Base-by-base conservation (phyloP, 345 rosid species). In the Luvunga scandens region DNA sequence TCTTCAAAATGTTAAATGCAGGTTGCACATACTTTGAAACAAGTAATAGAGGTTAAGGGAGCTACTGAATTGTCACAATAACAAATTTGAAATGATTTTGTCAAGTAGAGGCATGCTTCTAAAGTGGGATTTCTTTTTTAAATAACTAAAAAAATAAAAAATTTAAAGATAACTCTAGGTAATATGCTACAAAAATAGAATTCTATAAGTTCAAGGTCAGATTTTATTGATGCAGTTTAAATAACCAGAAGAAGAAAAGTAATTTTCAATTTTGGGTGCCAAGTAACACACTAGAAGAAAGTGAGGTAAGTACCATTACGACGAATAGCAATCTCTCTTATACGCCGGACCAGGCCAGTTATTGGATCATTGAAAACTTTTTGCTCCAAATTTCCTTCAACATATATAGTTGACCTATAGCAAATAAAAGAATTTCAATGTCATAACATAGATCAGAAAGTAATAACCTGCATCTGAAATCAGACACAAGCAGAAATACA, bases 341-440 rank as follows among this genome's bases (percentile, higher is more conserved):
- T 59, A 6, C 93, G 95, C 36, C 94, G 92, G 69, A 90, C 91
- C 67, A 91, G 78, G 80, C 97, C 97, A 76, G 92, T 88, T 34
- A 89, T 68, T 3, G 94, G 97, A 87, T 96, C 95, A 48, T 82
- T 77, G 80, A 92, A 94, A 65, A 94, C 78, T 81, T 92, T 92
- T 5, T 92, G 89, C 97, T 94, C 98, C 59, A 96, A 84, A 85
- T 90, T 91, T 39, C 98, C 99, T 85, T 96, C 99, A 85, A 92
- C 50, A 81, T 94, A 96, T 18, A 96, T 22, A 79, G 78, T 83
- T 5, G 89, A 77, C 19, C 97, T 96, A 60, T 80, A 85, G 33
- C 73, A 77, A 60, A 42, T 56, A 76, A 53, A 27, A 77, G n/a
- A 18, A 16, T 24, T 62, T 16, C 39, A 60, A 57, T 34, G 65